Base-by-base conservation (phyloP, 2,329 filamentous ascomycete genomes). In the Aspergillus intermedius region DNA sequence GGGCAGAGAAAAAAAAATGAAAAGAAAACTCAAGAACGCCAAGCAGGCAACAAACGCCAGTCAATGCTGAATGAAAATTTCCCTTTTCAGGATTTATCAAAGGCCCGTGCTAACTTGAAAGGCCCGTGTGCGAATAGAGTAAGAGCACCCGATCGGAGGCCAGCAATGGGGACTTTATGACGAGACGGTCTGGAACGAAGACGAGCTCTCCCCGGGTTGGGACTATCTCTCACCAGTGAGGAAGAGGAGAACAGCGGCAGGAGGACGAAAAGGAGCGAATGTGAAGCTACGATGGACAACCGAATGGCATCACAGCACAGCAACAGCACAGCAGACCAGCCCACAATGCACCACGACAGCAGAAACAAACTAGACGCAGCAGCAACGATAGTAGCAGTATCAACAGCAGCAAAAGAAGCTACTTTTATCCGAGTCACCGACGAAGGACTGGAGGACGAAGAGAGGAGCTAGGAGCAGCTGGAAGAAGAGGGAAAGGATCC, bases 401-500 rank as follows among this genome's bases (percentile, higher is more conserved):
- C 23, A 25, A 6, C 25, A 28, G 25, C 25, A 28, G 25, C 8
- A 28, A 9, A 28, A 30, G 25, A 30, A 30, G 25, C 25, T 30
- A 30, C 25, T 12, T 30, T 37, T 37, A 37, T 37, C 34, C 34
- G 34, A 17, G 10, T 30, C 25, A 37, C 34, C 40, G 40, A 21
- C 22, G 13, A 12, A 28, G 41, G 10, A 15, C 13, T 19, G 17
- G 41, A 28, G 41, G 10, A 15, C 13, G 25, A 25, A 21, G 22
- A 22, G 15, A 43, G 19, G 41, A 43, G 41, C 22, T 30, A 43
- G 41, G 41, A 25, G 41, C 10, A 25, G 19, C 6, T 13, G n/a
- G 22, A 21, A 12, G 22, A 32, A 45, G 54, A 55, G 53, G 52
- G 56, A 46, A 52, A 53, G 49, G 50, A 52, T 58, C 58, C 56